Evolutionary conservation across 345 rosid species (phyloP).

Genomic region (Atalantia buxifolia): DNA sequence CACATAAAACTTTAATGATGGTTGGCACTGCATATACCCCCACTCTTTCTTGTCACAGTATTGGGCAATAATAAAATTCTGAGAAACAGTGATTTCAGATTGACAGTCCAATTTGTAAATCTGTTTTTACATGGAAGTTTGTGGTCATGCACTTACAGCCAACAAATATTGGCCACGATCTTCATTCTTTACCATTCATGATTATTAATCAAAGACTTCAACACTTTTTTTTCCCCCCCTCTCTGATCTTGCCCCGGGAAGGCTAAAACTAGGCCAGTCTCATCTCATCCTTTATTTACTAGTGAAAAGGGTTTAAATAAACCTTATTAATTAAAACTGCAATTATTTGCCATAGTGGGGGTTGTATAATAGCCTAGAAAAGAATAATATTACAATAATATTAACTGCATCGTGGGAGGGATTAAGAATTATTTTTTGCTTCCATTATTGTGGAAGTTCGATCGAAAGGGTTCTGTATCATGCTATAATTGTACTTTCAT

Average conservation of each 20-base stretch:
- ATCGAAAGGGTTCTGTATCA: neutral
- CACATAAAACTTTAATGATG: neutral
- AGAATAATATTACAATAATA: neutral
- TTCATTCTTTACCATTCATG: neutral
- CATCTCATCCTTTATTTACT: neutral
- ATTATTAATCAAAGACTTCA: neutral
- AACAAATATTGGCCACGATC: neutral
- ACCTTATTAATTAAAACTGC: slow-evolving; percentile 1
- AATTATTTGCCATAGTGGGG: slow-evolving; percentile 27
- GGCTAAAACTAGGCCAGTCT: slow-evolving; percentile 19
- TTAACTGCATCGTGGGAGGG: slow-evolving; percentile 9
- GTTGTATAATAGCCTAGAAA: neutral
- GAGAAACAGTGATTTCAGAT: no score
- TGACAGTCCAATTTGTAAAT: neutral
- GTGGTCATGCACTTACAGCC: slow-evolving; percentile 5
- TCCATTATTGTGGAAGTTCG: neutral
- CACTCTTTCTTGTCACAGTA: slow-evolving; percentile 27
- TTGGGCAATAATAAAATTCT: neutral
- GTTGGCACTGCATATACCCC: slow-evolving; percentile 9
- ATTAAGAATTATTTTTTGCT: neutral
- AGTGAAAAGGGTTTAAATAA: neutral
- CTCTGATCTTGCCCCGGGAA: slow-evolving; percentile 10
- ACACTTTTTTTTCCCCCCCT: neutral
- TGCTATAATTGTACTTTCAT: neutral
- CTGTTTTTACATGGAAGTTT: neutral